Evolutionary conservation across 768 basidiomycete species (phyloP), one percentile per base, ranked within the genome.

Genomic region (Tremella yokohamensis): DNA sequence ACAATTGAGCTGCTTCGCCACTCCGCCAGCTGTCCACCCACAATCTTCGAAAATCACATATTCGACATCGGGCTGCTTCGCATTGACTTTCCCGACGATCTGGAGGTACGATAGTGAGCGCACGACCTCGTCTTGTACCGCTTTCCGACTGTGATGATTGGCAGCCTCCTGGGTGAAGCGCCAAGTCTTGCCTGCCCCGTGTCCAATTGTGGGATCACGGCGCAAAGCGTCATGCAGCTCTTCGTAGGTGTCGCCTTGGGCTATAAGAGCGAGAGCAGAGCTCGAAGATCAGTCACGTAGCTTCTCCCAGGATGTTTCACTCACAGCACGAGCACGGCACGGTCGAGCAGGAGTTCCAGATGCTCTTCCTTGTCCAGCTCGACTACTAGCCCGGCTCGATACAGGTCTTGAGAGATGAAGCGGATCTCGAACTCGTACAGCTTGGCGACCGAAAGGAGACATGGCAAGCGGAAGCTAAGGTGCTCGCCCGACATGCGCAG

Each of bases 1-100:
- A 38, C 22, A 16, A 49, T 12, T 26, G 22, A 48, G 26, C 62
- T 20, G 1, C 12, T 22, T 20, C 19, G 1, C 16, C 2, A 56
- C 38, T 12, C 24, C 16, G 38, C 13, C 45, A 54, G 47, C 2
- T 18, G 3, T n/a, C 8, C 1, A 64, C 84, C 61, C 59, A 92
- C 92, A 94, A 79, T 94, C 92, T 79, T 96, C 93, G 54, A 87
- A 88, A 51, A 86, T 84, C 0, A 84, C 83, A 22, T 90, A 78
- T 8, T 81, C 81, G 26, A 90, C 82, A 44, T 90, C 84, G 0
- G 93, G 88, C 44, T 80, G 79, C 61, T 84, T 85, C 83, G 98
- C 83, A 54, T 88, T 84, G 64, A 96, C 89, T 65, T 83, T 83
- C 12, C 92, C 92, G 57, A 81, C 75, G 61, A 91, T 85, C 18